Conservation (phyloP, 208 protist genomes). For the Vickermania ingenoplastis region DNA sequence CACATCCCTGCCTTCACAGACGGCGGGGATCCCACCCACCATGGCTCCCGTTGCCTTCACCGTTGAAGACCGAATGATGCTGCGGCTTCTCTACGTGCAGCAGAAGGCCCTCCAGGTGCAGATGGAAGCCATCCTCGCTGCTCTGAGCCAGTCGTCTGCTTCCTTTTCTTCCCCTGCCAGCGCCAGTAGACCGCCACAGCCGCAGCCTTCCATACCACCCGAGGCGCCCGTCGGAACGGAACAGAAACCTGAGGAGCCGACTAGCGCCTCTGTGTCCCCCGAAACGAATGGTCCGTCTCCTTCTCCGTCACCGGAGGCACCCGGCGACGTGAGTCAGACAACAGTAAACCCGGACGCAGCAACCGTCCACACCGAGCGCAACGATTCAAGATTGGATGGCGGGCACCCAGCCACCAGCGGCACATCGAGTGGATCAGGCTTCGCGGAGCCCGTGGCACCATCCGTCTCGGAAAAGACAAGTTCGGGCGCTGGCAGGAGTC, state of each 20-base stretch:
- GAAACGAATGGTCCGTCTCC: background rate
- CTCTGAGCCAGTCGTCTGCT: constrained; percentile 52
- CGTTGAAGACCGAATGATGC: constrained; percentile 60
- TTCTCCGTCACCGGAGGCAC: background rate
- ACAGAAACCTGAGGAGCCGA: too few species aligned
- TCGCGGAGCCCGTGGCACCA: too few species aligned
- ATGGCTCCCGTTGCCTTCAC: constrained; percentile 24
- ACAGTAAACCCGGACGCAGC: background rate
- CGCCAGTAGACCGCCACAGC: background rate
- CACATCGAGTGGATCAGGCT: too few species aligned
- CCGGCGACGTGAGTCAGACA: too few species aligned
- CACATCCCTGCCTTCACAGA: too few species aligned
- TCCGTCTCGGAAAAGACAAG: too few species aligned
- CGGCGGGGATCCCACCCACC: background rate
- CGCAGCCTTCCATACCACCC: too few species aligned
- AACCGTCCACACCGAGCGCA: background rate
- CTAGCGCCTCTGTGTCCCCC: too few species aligned
- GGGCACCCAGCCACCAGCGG: background rate
- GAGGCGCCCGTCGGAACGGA: too few species aligned
- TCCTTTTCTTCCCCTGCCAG: background rate
- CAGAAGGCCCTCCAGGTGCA: constrained; percentile 78
- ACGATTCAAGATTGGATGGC: background rate
- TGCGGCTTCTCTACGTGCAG: constrained; percentile 71
- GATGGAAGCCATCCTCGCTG: constrained; percentile 59
- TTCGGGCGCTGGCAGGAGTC: constrained; percentile 4